These are phyloP conservation scores for Erodium maritimum DNA, from an alignment of 345 rosid species.

Conservation along the genomic window DNA sequence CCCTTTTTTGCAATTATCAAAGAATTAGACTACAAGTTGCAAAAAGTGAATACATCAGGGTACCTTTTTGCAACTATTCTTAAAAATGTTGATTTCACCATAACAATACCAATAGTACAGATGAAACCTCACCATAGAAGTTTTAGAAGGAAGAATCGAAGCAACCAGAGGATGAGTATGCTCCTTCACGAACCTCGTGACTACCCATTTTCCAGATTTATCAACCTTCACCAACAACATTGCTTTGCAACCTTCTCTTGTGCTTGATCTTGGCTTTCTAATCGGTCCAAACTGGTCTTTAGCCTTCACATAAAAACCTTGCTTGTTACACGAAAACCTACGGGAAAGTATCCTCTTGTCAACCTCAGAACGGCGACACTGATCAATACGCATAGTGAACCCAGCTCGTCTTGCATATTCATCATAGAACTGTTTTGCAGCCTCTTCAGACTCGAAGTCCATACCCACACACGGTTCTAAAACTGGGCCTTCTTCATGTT, in stretches of 20 bases:
- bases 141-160: background rate
- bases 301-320: slow-evolving; percentile 1
- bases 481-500: background rate
- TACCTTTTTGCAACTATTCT: no score
- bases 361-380: slow-evolving; percentile 6
- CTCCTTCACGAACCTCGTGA: slow-evolving; percentile 4
- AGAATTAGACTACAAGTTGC: no score
- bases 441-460: slow-evolving; percentile 8
- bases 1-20: no score
- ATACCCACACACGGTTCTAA: slow-evolving; percentile 6
- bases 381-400: slow-evolving; percentile 2
- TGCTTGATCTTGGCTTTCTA: slow-evolving; percentile 4
- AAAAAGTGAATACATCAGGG: no score
- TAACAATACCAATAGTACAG: background rate
- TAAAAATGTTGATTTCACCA: no score
- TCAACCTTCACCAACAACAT: slow-evolving; percentile 7
- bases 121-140: background rate
- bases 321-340: slow-evolving; percentile 4
- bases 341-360: slow-evolving; percentile 4
- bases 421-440: slow-evolving; percentile 4
- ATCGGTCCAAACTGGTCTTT: slow-evolving; percentile 2
- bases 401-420: slow-evolving; percentile 6
- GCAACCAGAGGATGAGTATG: slow-evolving; percentile 3
- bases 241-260: slow-evolving; percentile 6
- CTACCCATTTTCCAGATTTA: slow-evolving; percentile 9